Evolutionary conservation across 2,329 filamentous ascomycete species (phyloP), one percentile per base, ranked within the genome.

Genomic region (Colletotrichum cuscutae): DNA sequence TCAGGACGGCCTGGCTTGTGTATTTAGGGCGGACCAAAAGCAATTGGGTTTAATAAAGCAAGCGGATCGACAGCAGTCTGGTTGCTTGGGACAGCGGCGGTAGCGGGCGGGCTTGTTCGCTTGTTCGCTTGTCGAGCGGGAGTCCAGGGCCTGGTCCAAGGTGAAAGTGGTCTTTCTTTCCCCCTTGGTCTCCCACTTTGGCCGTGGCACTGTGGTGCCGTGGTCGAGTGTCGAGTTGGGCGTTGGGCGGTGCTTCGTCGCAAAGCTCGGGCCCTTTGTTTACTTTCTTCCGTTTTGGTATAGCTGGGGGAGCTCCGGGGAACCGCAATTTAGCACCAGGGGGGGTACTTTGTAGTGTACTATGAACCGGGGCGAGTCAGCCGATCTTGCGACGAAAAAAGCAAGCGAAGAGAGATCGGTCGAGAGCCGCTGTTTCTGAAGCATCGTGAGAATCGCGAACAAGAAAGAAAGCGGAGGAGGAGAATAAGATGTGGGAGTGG

Each of bases 211-310:
- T 15, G 62, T 65, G 62, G 37, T 42, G 37, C 37, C 15, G 37
- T 19, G 37, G 37, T 42, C 37, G 15, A 42, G 13, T 15, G 37
- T 35, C 32, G 73, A 68, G 75, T 79, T 81, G 82, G 80, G 52
- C 52, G 24, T 65, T 52, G 61, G 61, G 5, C 46, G 62, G 67
- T 70, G 60, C 64, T 63, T 70, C 66, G 71, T 73, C 75, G 70
- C 74, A 71, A 73, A 79, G 80, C 79, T 81, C 77, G 79, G 80
- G 73, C 77, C 80, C 77, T 82, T 84, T 84, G 83, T 83, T 84
- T 83, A 83, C 81, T 78, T 79, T 80, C 79, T 77, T 78, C 81
- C 82, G 77, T 76, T 80, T 81, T 80, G 75, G 81, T 81, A 82
- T 77, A 80, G 79, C 81, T 80, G 75, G 71, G 60, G 71, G 56